Evolutionary conservation across 768 basidiomycete species (phyloP), one percentile per base, ranked within the genome.

Genomic region (Naganishia vaughanmartiniae): DNA sequence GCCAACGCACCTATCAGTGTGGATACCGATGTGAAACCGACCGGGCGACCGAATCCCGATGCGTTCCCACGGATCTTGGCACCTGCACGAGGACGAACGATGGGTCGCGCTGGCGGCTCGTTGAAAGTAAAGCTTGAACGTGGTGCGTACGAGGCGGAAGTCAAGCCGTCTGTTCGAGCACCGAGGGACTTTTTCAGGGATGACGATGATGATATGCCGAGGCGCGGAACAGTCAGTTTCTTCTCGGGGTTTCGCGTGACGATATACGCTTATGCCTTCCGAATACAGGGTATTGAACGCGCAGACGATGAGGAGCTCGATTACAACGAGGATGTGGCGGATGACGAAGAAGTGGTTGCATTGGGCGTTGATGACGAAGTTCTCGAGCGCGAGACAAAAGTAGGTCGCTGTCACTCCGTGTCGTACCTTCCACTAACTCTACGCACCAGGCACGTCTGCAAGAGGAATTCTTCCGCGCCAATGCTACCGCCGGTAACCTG

Each of bases 271-370:
- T 12, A 63, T 63, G 4, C 12, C 26, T 31, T 58, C 15, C n/a
- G 24, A 4, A 3, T 7, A 5, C 57, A 69, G 68, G 68, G 58
- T 19, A 58, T 69, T 17, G 68, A 69, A 45, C 56, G 68, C 45
- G 68, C 56, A 3, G 68, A 69, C 10, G 56, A 69, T 36, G 56
- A 58, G 57, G 68, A 69, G 31, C 45, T 69, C 6, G 68, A 69
- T 31, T 58, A 69, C 36, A 60, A 48, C 21, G 68, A 58, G 19
- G 68, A 69, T 24, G 56, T 58, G 11, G 68, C 56, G 14, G 68
- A 69, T 42, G 68, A 69, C 24, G 68, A 69, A 26, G 68, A 69
- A 36, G 68, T 53, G 28, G 56, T 60, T 5, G 68, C 60, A 6
- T 15, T 69, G 28, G 58, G 58, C 26, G 68, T 58, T 7, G 68